Evolutionary conservation across 352 stramenopile genomes (phyloP), one percentile per base, ranked within the genome.

Genomic region (Aphanomyces euteiches): DNA sequence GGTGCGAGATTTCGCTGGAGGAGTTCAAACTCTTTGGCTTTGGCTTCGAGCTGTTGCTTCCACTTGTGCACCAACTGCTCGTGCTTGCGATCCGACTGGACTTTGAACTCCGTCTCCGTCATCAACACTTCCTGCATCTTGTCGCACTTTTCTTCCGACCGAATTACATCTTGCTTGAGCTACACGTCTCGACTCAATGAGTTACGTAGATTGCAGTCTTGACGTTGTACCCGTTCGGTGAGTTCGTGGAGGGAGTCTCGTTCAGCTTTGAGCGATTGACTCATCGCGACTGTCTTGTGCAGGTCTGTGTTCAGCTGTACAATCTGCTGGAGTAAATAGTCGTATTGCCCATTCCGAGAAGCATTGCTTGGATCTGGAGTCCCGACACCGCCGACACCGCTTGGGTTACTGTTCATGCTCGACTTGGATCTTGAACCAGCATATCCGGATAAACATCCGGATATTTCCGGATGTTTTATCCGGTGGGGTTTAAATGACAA

Each of bases 1-100:
- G 85, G 85, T 12, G 88, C 86, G 13, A 94, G 87, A 65, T 91
- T 90, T 66, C 88, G 86, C 74, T 96, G 86, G 57, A 96, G 73
- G 40, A 75, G 83, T 63, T 93, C 88, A 47, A 96, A 94, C 38
- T 87, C 88, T 19, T 79, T 77, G 7, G 82, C 83, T 71, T 96
- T 96, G 61, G 80, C 65, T 68, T 96, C 88, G 36, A 94, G 69
- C 69, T 96, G 87, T 61, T 84, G 85, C 64, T 92, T 92, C 85
- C 86, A 93, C 75, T 90, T 93, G 57, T 73, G 73, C 43, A 92
- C 90, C 3, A 94, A 75, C 73, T 90, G 82, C 57, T 92, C 83
- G 67, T 94, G 87, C 57, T 90, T 90, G 37, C 79, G 84, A 67
- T 94, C 87, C 2, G 85, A 80, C n/a, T 91, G 80, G 65, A 90